Conservation (phyloP, 805 yeast species). For the Barnettozyma botsteinii region DNA sequence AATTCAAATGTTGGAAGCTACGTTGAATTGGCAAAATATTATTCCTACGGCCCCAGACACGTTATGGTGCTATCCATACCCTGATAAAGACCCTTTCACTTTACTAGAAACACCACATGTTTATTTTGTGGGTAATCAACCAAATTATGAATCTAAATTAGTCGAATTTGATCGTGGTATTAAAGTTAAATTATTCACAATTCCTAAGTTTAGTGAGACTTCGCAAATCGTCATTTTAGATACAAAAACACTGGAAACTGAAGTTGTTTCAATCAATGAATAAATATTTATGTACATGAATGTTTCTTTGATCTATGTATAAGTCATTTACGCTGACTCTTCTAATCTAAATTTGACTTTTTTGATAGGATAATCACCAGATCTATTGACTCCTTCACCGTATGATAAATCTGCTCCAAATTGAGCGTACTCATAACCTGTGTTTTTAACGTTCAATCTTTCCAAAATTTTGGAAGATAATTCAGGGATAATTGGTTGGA, state of each 20-base stretch:
- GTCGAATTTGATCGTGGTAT: conserved; percentile 32
- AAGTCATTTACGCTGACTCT: no score
- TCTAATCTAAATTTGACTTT: conserved; percentile 23
- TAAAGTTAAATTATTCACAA: conserved; percentile 49
- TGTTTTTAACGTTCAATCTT: conserved; percentile 50
- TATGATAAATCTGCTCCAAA: conserved; percentile 57
- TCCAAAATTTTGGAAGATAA: conserved; percentile 53
- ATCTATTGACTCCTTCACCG: conserved; percentile 50
- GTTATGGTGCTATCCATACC: conserved; percentile 80
- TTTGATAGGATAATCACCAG: conserved; percentile 45
- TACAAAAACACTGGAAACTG: conserved; percentile 48
- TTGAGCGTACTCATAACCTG: conserved; percentile 39
- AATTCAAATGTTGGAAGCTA: conserved; percentile 55
- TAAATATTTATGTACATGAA: conserved; percentile 9
- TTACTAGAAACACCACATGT: conserved; percentile 80
- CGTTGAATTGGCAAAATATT: conserved; percentile 76
- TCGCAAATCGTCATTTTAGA: conserved; percentile 64
- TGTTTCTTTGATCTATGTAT: background rate
- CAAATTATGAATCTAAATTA: conserved; percentile 44
- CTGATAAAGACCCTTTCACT: conserved; percentile 72
- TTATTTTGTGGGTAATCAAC: conserved; percentile 82
- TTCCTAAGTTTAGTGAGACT: conserved; percentile 66
- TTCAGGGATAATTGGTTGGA: conserved; percentile 70
- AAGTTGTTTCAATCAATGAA: conserved; percentile 34
- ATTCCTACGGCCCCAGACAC: conserved; percentile 98